Evolutionary conservation across 768 basidiomycete species (phyloP).

Genomic region (Calocybe gangraenosa): DNA sequence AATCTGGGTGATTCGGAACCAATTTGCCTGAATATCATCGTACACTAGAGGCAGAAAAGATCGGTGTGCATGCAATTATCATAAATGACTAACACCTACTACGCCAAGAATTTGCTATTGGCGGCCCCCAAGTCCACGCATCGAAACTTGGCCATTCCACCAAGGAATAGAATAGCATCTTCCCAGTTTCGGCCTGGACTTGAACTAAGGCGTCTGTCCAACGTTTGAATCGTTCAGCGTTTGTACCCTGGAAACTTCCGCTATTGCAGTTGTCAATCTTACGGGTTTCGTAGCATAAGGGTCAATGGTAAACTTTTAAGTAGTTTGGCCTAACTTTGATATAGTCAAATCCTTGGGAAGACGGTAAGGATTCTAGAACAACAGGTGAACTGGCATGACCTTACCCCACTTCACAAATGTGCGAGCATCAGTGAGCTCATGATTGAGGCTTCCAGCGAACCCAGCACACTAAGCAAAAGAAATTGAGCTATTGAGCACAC

Average conservation of each 20-base stretch:
- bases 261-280: conserved; percentile 20
- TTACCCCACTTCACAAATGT: conserved; percentile 21
- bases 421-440: conserved; percentile 22
- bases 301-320: background rate
- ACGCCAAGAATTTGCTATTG: conserved; percentile 21
- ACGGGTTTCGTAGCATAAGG: background rate
- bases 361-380: background rate
- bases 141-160: conserved; percentile 26
- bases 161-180: conserved; percentile 21
- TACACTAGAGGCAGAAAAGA: conserved; percentile 11
- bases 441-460: conserved; percentile 23
- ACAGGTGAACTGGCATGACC: background rate
- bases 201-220: conserved; percentile 22
- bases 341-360: conserved; percentile 20
- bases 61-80: background rate
- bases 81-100: conserved; percentile 11
- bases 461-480: conserved; percentile 17
- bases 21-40: conserved; percentile 21
- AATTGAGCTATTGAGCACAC: background rate
- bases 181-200: conserved; percentile 20
- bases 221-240: conserved; percentile 19
- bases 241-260: conserved; percentile 18
- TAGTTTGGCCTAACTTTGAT: conserved; percentile 13
- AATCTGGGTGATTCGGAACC: conserved; percentile 20
- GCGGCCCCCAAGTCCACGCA: conserved; percentile 22